Evolutionary conservation across 2,329 filamentous ascomycete genomes (phyloP).

Genomic region (Xylariomycetidae sp.): DNA sequence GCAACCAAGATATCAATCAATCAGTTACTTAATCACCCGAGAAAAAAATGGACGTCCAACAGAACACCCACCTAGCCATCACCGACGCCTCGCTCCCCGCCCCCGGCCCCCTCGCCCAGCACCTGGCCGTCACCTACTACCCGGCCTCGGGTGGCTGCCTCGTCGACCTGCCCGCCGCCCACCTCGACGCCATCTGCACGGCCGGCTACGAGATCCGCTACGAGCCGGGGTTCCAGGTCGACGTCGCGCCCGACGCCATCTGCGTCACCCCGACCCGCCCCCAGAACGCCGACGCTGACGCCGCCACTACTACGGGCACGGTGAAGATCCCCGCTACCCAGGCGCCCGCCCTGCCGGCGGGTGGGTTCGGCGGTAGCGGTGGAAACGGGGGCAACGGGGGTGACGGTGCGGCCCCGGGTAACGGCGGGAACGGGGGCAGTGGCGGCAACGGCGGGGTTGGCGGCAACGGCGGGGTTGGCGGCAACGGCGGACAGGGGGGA

Average conservation of each 20-base stretch:
- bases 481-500: too few relatives aligned
- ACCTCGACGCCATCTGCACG: slow-evolving; percentile 15
- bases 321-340: too few relatives aligned
- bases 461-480: too few relatives aligned
- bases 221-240: slow-evolving; percentile 13
- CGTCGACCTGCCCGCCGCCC: slow-evolving; percentile 18
- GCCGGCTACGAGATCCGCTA: slow-evolving; percentile 21
- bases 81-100: background rate
- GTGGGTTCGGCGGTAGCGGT: slow-evolving; percentile 1
- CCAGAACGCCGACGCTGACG: background rate
- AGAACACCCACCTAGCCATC: too few relatives aligned
- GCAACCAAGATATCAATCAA: too few relatives aligned
- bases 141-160: slow-evolving; percentile 19
- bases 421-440: too few relatives aligned
- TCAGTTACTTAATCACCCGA: too few relatives aligned
- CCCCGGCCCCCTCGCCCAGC: slow-evolving; percentile 9
- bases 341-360: background rate
- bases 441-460: too few relatives aligned
- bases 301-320: background rate
- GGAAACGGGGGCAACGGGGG: slow-evolving; percentile 4
- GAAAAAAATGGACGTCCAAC: too few relatives aligned
- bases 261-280: slow-evolving; percentile 18
- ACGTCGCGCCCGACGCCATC: slow-evolving; percentile 17
- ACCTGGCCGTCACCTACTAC: slow-evolving; percentile 16
- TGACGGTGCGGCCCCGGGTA: too few relatives aligned